Evolutionary conservation across 164 flowering plant species (phyloP).

Genomic region (Vitis rupestris): DNA sequence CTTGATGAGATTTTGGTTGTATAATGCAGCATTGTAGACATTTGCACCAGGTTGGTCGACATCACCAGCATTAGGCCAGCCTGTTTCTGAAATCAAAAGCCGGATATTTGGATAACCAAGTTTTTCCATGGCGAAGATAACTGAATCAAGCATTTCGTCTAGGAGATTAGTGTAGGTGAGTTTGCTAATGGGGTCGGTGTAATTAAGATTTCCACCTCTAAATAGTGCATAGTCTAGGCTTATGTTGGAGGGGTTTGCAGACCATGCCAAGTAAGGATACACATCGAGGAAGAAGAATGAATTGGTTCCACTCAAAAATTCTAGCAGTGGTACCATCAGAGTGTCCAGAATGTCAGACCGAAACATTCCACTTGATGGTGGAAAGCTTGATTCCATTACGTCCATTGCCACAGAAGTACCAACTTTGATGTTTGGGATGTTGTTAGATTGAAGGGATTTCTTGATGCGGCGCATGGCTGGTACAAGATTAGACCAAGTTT

Average conservation of each 20-base stretch:
- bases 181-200: slow-evolving; percentile 28
- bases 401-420: slow-evolving; percentile 74
- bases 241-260: slow-evolving; percentile 25
- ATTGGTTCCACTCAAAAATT: slow-evolving; percentile 39
- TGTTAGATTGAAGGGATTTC: slow-evolving; percentile 19
- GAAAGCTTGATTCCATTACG: slow-evolving; percentile 38
- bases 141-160: slow-evolving; percentile 52
- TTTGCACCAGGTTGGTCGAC: slow-evolving; percentile 36
- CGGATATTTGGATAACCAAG: slow-evolving; percentile 35
- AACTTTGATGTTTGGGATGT: slow-evolving; percentile 43
- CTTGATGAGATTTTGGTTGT: slow-evolving; percentile 37
- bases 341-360: slow-evolving; percentile 28
- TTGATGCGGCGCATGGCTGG: slow-evolving; percentile 50
- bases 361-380: slow-evolving; percentile 56
- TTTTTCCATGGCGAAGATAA: slow-evolving; percentile 36
- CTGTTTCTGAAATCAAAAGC: slow-evolving; percentile 40
- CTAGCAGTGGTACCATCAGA: slow-evolving; percentile 40
- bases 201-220: slow-evolving; percentile 1
- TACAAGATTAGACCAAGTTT: slow-evolving; percentile 43
- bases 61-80: slow-evolving; percentile 50
- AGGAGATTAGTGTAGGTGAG: slow-evolving; percentile 38
- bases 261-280: slow-evolving; percentile 66
- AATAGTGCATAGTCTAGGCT: slow-evolving; percentile 49
- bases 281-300: slow-evolving; percentile 58
- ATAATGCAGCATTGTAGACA: slow-evolving; percentile 38